Evolutionary conservation across 2,329 filamentous ascomycete genomes (phyloP), one percentile per base, ranked within the genome.

Genomic region (Neonectria hederae): DNA sequence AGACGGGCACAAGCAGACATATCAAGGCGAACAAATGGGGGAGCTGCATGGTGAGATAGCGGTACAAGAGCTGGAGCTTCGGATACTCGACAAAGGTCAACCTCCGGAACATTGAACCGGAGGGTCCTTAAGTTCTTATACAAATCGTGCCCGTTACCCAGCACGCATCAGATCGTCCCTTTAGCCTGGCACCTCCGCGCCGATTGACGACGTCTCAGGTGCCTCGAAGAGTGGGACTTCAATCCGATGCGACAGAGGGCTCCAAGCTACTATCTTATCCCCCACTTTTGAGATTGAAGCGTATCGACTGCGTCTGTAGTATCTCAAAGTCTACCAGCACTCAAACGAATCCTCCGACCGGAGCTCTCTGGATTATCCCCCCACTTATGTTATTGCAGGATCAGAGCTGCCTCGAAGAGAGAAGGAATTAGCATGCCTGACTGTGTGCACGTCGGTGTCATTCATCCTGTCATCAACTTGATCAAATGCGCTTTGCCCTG

Each of bases 11-110:
- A 8, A 63, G 13, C n/a, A 58, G 19, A 17, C 32, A 28, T 21
- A 56, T n/a, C 21, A 60, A 48, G 4, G 43, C 43, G 32, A 48
- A 22, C 5, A 32, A 19, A 19, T 54, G 54, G 30, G 32, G 14
- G 40, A 51, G 43, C 13, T 64, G 40, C 62, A 64, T 64, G n/a
- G 10, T 46, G 26, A 28, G n/a, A 24, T 13, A 32, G 26, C 5
- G 14, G 32, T 24, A 40, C 30, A 13, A 3, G 28, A 46, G 14
- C 24, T 42, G 14, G 1, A 42, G n/a, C 42, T n/a, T 7, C 21
- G 13, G 10, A 32, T 17, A 8, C 22, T 10, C 22, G n/a, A 22
- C 7, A 19, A 4, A 32, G 21, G 4, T 21, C n/a, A 11, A 5
- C 8, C 3, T n/a, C 11, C 11, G n/a, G 38, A 42, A 1, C 9